Conservation (phyloP, 495 filamentous ascomycete species). For the Chaetomium cochliodes region DNA sequence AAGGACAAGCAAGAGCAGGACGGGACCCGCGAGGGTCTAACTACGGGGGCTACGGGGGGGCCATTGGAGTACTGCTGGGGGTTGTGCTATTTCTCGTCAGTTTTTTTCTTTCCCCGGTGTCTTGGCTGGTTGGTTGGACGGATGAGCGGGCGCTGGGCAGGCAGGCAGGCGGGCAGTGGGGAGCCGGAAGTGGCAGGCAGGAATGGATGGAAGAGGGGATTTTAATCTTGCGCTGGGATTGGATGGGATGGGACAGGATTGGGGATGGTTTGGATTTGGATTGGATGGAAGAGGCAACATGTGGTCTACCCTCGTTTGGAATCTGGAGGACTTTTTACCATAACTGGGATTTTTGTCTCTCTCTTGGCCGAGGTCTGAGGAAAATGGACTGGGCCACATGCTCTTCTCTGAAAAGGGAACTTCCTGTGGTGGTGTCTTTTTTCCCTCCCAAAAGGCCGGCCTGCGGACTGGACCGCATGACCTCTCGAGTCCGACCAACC, state of each 20-base stretch:
- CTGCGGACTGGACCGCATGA: background rate
- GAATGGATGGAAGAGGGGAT: constrained; percentile 10
- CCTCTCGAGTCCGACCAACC: background rate
- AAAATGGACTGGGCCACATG: background rate
- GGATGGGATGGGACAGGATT: constrained; percentile 2
- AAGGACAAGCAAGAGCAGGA: constrained; percentile 16
- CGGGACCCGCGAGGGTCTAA: constrained; percentile 15
- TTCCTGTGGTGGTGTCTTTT: background rate
- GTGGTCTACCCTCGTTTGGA: background rate
- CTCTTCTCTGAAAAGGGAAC: background rate
- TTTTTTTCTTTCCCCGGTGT: background rate
- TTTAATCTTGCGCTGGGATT: background rate
- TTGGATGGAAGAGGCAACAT: background rate
- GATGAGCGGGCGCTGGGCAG: no score
- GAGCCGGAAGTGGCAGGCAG: background rate
- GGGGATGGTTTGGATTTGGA: background rate
- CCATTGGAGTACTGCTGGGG: constrained; percentile 1
- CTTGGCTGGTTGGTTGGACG: background rate
- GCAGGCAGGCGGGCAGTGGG: background rate
- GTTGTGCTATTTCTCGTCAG: background rate
- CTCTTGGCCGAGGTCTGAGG: background rate
- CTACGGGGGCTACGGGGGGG: background rate
- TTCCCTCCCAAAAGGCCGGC: background rate
- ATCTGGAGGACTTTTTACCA: background rate
- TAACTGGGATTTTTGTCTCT: background rate